Evolutionary conservation across 768 basidiomycete genomes (phyloP).

Genomic region (Glaciozyma martinii): DNA sequence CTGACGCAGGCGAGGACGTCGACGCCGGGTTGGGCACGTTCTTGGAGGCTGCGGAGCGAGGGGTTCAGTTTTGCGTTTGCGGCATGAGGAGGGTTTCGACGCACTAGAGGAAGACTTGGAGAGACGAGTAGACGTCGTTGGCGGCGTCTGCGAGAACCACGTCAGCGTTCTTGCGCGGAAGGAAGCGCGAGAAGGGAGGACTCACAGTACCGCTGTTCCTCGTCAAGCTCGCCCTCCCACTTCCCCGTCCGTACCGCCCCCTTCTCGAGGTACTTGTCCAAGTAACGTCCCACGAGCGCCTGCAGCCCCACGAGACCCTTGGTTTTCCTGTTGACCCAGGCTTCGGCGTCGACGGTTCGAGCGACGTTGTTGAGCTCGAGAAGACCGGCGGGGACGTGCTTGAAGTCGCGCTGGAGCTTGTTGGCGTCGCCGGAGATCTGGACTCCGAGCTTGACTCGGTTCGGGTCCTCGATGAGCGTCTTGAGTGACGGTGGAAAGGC

Average conservation of each 20-base stretch:
- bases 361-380: constrained; percentile 24
- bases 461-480: constrained; percentile 18
- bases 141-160: constrained; percentile 11
- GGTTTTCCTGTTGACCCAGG: neutral
- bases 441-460: constrained; percentile 21
- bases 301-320: constrained; percentile 21
- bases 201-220: constrained; percentile 17
- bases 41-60: neutral
- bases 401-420: constrained; percentile 20
- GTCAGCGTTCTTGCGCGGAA: neutral
- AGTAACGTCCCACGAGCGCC: constrained; percentile 17
- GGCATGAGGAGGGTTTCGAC: too few relatives aligned
- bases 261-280: constrained; percentile 22
- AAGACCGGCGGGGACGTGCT: neutral
- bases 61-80: neutral
- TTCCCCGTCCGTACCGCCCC: constrained; percentile 9
- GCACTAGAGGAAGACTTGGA: constrained; percentile 3
- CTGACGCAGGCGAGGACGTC: neutral
- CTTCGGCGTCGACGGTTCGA: constrained; percentile 5
- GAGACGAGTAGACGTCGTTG: constrained; percentile 27
- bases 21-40: neutral
- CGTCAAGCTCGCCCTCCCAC: constrained; percentile 1
- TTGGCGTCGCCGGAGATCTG: constrained; percentile 16
- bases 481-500: constrained; percentile 10
- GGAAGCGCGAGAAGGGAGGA: neutral